These are phyloP conservation scores for Beauveria sp. DNA, from an alignment of 2,329 filamentous ascomycete species.

Conservation along the genomic window DNA sequence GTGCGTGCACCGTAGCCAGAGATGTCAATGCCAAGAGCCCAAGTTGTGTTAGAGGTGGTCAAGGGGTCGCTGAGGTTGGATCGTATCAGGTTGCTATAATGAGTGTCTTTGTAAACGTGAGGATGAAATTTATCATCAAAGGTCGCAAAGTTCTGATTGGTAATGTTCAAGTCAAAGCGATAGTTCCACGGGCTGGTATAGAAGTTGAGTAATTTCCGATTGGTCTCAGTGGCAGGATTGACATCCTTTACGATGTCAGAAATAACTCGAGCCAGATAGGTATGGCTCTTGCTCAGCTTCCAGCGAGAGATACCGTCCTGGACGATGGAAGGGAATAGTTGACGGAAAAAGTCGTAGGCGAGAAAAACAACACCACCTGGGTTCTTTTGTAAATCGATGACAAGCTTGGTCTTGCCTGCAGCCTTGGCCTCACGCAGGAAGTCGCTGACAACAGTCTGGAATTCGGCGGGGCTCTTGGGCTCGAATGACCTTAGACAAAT, in stretches of 20 bases:
- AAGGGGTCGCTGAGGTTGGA: conserved; percentile 40
- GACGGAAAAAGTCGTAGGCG: conserved; percentile 56
- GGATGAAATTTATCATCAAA: conserved; percentile 37
- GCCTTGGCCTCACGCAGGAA: conserved; percentile 30
- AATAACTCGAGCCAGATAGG: conserved; percentile 35
- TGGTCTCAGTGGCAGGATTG: conserved; percentile 37
- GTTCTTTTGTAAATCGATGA: conserved; percentile 52
- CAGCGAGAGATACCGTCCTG: conserved; percentile 31
- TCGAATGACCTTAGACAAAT: conserved; percentile 22
- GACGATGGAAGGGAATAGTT: conserved; percentile 38
- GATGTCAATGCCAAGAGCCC: conserved; percentile 31
- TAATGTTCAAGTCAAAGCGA: conserved; percentile 41
- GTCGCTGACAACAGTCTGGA: conserved; percentile 25
- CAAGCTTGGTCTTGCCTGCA: conserved; percentile 49
- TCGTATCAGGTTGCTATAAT: conserved; percentile 45
- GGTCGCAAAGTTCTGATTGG: conserved; percentile 41
- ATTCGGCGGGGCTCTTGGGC: conserved; percentile 22
- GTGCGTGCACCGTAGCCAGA: conserved; percentile 33
- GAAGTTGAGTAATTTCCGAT: conserved; percentile 26
- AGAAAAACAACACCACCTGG: conserved; percentile 50
- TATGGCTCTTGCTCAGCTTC: conserved; percentile 32
- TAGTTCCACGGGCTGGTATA: conserved; percentile 45
- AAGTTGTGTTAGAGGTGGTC: conserved; percentile 30
- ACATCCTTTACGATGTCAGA: conserved; percentile 30
- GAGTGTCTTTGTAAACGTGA: conserved; percentile 36